Base-by-base conservation (phyloP, 2,329 filamentous ascomycete genomes). In the Aspergillus flavus region DNA sequence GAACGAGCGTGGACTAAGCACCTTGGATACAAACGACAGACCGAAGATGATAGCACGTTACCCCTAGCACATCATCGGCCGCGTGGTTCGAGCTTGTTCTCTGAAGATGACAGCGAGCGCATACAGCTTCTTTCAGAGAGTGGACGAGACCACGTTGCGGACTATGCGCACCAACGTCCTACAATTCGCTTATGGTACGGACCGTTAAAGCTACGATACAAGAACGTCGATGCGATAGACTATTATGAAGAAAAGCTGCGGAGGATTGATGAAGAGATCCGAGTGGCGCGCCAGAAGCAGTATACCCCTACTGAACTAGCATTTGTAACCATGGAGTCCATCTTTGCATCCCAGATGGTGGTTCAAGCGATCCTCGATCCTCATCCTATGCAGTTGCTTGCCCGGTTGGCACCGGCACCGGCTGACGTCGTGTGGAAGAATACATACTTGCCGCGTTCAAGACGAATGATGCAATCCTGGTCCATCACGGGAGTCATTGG, bases 301-400 rank as follows among this genome's bases (percentile, higher is more conserved):
- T 98, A 93, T 71, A 81, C 85, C 6, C 84, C 95, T 0, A 94
- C 89, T 0, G 90, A 94, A 56, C 85, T 96, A 64, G 96, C 96
- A 1, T 97, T 99, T 76, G 92, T 99, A 45, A 98, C 95, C 0
- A 96, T 99, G 93, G 92, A 97, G 80, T 95, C 93, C 4, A 95
- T 97, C 57, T 92, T 94, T 16, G 90, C 94, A 23, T 88, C 86
- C 67, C 95, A 99, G 80, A 97, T 98, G 93, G 92, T 94, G 28
- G 92, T 97, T 50, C 95, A 99, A 78, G 94, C 95, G 4, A 89
- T 96, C 12, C 88, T 99, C 59, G 94, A 98, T 73, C 93, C 95
- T 4, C 90, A 91, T 12, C 95, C 96, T 0, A 89, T 94, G 62
- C 90, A 91, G 64, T 85, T 99, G 6, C 82, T 97, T 59, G 94